These are phyloP conservation scores for Erodium trifolium DNA, from an alignment of 441 rosid genomes.

Conservation along the genomic window DNA sequence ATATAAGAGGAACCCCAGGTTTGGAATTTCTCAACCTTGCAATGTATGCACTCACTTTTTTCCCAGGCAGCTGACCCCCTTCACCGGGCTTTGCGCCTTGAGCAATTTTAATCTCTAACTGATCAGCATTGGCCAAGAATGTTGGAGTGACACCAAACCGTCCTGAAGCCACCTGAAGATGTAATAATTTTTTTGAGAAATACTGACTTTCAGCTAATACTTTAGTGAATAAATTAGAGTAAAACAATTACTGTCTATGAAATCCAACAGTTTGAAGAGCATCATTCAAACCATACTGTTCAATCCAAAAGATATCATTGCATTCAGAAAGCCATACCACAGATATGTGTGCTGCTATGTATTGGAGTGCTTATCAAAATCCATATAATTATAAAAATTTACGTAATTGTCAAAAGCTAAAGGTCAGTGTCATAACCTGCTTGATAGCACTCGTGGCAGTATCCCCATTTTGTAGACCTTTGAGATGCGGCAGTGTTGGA, in stretches of 20 bases:
- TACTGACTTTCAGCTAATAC: not conserved
- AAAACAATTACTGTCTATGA: conserved; percentile 6
- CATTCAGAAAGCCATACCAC: conserved; percentile 9
- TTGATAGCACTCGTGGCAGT: conserved; percentile 99
- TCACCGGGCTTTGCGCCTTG: conserved; percentile 99
- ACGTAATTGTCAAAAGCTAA: conserved; percentile 14
- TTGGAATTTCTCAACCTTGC: conserved; percentile 93
- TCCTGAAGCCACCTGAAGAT: conserved; percentile 89
- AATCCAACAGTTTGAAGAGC: conserved; percentile 2
- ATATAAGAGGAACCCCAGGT: conserved; percentile 98
- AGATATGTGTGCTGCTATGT: conserved; percentile 1
- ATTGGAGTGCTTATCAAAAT: not conserved
- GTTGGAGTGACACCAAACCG: conserved; percentile 99
- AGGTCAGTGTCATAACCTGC: conserved; percentile 49
- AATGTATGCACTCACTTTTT: conserved; percentile 98
- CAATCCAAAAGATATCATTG: conserved; percentile 4
- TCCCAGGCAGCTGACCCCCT: conserved; percentile 98
- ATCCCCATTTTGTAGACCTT: conserved; percentile 98
- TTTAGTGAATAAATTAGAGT: not conserved
- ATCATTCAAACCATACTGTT: conserved; percentile 12
- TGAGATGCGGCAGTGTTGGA: conserved; percentile 93
- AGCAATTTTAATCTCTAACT: conserved; percentile 92
- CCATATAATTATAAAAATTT: not conserved
- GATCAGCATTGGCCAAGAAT: conserved; percentile 93
- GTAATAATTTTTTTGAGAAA: conserved; percentile 12